These are phyloP conservation scores for Talaromyces rugulosus DNA, from an alignment of 2,329 filamentous ascomycete genomes.

Conservation along the genomic window DNA sequence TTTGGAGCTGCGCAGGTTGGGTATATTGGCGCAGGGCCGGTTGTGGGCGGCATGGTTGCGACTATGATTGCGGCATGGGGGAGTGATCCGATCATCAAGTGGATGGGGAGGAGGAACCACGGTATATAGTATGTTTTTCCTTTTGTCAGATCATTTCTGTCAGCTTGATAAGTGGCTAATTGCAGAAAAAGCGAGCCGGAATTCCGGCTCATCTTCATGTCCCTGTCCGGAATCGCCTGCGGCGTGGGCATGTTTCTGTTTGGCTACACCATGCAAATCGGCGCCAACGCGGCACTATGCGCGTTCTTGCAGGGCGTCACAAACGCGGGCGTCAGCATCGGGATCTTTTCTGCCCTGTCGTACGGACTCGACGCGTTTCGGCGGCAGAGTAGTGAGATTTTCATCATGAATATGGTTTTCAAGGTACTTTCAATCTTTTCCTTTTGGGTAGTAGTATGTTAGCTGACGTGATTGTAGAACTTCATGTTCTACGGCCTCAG, in stretches of 20 bases:
- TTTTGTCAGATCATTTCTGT: neutral
- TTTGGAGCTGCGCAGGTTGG: slow-evolving; percentile 16
- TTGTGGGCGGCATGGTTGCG: slow-evolving; percentile 16
- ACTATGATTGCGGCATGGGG: slow-evolving; percentile 8
- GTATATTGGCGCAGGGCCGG: slow-evolving; percentile 17
- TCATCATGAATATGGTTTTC: slow-evolving; percentile 28
- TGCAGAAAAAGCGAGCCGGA: slow-evolving; percentile 20
- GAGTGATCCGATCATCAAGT: slow-evolving; percentile 15
- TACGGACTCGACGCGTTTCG: slow-evolving; percentile 26
- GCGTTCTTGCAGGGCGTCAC: slow-evolving; percentile 26
- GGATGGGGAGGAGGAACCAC: slow-evolving; percentile 15
- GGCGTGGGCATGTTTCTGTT: slow-evolving; percentile 26
- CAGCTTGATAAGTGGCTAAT: neutral
- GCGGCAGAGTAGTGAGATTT: slow-evolving; percentile 23
- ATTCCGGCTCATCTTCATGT: slow-evolving; percentile 22
- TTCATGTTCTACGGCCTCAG: slow-evolving; percentile 27
- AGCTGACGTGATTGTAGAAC: slow-evolving; percentile 15
- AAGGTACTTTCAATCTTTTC: slow-evolving; percentile 10
- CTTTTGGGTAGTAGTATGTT: too few species aligned
- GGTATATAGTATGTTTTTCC: slow-evolving; percentile 17
- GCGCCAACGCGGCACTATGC: slow-evolving; percentile 20
- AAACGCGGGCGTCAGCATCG: slow-evolving; percentile 23
- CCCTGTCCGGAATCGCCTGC: slow-evolving; percentile 13
- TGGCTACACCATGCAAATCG: slow-evolving; percentile 12
- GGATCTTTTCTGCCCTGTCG: slow-evolving; percentile 17